phyloP scores from a whole-genome alignment of 768 basidiomycete genomes.

The Sarcomyxa edulis region DNA sequence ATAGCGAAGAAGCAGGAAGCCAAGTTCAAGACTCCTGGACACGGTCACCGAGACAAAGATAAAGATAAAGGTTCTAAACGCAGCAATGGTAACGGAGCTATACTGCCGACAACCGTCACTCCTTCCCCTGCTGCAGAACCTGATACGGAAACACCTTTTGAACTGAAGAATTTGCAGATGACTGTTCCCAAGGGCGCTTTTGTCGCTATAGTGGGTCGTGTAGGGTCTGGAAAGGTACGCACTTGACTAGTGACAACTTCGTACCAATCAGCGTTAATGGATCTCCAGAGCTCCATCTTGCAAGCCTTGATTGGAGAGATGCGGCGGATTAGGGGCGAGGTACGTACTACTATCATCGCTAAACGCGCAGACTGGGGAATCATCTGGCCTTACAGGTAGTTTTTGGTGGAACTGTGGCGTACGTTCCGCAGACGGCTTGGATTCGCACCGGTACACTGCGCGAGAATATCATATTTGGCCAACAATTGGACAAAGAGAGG shows the following conservation, averaged over 20 bases:
- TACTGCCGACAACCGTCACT: constrained; percentile 6
- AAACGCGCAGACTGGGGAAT: neutral
- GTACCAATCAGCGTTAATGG: neutral
- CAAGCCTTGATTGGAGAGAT: constrained; percentile 39
- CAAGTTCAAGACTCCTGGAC: constrained; percentile 8
- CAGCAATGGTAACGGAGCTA: constrained; percentile 5
- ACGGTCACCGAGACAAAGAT: constrained; percentile 10
- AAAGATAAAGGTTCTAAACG: constrained; percentile 7
- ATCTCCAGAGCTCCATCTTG: constrained; percentile 24
- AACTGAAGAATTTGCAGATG: constrained; percentile 23
- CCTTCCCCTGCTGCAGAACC: constrained; percentile 6
- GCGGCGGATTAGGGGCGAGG: constrained; percentile 36
- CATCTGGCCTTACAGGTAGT: constrained; percentile 25
- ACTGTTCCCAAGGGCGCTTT: constrained; percentile 35
- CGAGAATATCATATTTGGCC: constrained; percentile 73
- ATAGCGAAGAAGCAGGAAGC: constrained; percentile 15
- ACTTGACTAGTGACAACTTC: constrained; percentile 1
- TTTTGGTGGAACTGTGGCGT: constrained; percentile 50
- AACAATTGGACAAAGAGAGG: constrained; percentile 52
- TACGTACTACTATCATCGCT: constrained; percentile 9
- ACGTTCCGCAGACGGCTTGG: constrained; percentile 60
- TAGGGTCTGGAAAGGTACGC: constrained; percentile 44
- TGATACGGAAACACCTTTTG: constrained; percentile 24
- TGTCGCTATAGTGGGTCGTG: constrained; percentile 45
- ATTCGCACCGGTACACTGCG: constrained; percentile 63